Evolutionary conservation across 176 grass and related monocot species (phyloP).

Genomic region (Poa pratensis): DNA sequence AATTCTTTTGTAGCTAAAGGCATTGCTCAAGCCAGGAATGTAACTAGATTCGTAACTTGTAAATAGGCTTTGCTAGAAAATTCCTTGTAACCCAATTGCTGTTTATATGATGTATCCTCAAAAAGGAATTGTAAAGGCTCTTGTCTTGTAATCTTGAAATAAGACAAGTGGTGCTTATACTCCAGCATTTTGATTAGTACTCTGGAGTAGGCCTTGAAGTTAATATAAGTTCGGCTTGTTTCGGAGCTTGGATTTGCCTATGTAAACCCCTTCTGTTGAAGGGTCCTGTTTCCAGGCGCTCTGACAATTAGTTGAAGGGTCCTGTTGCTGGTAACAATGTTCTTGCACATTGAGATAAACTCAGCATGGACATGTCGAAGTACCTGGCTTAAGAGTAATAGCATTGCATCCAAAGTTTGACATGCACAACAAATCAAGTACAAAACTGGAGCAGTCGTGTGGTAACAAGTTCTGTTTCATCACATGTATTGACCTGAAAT

Average conservation of each 20-base stretch:
- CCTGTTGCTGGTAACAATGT: not conserved
- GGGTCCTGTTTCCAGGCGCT: not conserved
- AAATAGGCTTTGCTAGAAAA: conserved; percentile 32
- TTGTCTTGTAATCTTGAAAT: conserved; percentile 8
- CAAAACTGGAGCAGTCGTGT: not conserved
- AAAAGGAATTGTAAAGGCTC: conserved; percentile 37
- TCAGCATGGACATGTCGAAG: conserved; percentile 3
- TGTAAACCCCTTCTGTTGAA: not conserved
- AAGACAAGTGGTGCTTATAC: conserved; percentile 4
- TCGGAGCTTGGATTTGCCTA: conserved; percentile 15
- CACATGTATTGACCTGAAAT: not conserved
- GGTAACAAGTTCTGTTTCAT: not conserved
- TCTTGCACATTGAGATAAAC: conserved; percentile 1
- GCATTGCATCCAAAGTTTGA: not conserved
- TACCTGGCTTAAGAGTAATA: not conserved
- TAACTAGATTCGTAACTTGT: conserved; percentile 46
- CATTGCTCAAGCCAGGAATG: conserved; percentile 41
- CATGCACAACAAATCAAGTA: not conserved
- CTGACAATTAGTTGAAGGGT: conserved; percentile 10
- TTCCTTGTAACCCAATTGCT: conserved; percentile 40
- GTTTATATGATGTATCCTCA: conserved; percentile 37
- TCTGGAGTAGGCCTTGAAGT: conserved; percentile 14
- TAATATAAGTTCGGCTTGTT: conserved; percentile 17
- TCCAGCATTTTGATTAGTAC: conserved; percentile 20
- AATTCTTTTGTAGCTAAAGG: conserved; percentile 39